Evolutionary conservation across 495 filamentous ascomycete genomes (phyloP).

Genomic region (Cudoniella acicularis): DNA sequence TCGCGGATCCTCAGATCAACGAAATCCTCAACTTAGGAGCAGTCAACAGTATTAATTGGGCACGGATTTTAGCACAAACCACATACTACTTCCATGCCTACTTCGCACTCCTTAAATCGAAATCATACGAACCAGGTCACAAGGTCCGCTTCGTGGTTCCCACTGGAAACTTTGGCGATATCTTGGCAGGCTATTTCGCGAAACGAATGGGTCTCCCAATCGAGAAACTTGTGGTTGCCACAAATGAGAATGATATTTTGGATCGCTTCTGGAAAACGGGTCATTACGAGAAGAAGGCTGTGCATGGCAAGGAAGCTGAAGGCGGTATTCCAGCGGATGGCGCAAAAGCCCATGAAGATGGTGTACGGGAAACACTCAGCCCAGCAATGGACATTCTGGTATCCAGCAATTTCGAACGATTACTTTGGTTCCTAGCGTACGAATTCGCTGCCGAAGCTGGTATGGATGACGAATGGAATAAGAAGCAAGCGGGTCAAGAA

Average conservation of each 20-base stretch:
- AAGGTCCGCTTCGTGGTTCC: constrained; percentile 80
- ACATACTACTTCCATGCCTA: constrained; percentile 91
- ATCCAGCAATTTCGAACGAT: constrained; percentile 89
- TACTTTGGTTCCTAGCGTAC: constrained; percentile 89
- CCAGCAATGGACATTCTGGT: constrained; percentile 98
- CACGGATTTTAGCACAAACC: constrained; percentile 89
- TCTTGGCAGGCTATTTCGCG: constrained; percentile 90
- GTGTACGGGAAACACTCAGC: constrained; percentile 79
- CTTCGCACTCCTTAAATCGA: constrained; percentile 62
- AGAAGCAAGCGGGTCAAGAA: constrained; percentile 58
- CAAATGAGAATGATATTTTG: constrained; percentile 90
- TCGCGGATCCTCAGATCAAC: constrained; percentile 75
- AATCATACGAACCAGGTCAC: constrained; percentile 45
- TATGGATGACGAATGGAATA: constrained; percentile 57
- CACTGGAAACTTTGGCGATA: constrained; percentile 95
- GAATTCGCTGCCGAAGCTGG: constrained; percentile 47
- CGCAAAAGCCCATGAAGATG: constrained; percentile 61
- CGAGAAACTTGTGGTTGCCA: constrained; percentile 80
- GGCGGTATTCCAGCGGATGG: constrained; percentile 58
- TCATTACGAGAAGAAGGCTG: constrained; percentile 72
- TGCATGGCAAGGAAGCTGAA: constrained; percentile 47
- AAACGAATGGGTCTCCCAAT: constrained; percentile 84
- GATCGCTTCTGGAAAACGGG: constrained; percentile 81
- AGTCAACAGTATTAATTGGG: constrained; percentile 89
- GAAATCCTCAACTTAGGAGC: constrained; percentile 71